Evolutionary conservation across 2,329 filamentous ascomycete species (phyloP).

Genomic region (Botrytis fabae): DNA sequence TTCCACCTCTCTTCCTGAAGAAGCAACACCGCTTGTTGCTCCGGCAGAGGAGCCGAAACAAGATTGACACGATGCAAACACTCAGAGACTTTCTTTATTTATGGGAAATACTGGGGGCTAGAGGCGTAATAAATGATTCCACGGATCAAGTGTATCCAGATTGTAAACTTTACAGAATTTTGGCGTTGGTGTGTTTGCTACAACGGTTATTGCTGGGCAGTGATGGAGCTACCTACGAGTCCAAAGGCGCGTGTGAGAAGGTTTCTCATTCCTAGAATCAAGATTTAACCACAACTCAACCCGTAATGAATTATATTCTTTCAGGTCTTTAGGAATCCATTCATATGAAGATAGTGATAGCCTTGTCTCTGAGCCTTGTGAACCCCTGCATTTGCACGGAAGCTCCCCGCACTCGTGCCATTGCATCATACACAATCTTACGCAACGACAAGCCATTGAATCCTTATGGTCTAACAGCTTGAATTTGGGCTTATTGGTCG

Average conservation of each 20-base stretch:
- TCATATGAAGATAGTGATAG: neutral
- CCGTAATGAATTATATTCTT: neutral
- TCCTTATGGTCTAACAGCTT: neutral
- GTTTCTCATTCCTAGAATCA: slow-evolving; percentile 18
- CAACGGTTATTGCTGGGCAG: neutral
- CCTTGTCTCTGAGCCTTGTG: slow-evolving; percentile 21
- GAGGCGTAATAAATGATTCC: slow-evolving; percentile 10
- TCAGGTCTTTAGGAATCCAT: neutral
- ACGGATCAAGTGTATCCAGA: slow-evolving; percentile 17
- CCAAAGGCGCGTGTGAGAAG: neutral
- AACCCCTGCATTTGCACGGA: slow-evolving; percentile 17
- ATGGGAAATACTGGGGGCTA: slow-evolving; percentile 7
- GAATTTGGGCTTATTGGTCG: neutral
- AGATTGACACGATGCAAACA: slow-evolving; percentile 22
- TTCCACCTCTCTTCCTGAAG: slow-evolving; percentile 39
- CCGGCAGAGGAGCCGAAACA: slow-evolving; percentile 26
- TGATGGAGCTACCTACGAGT: slow-evolving; percentile 10
- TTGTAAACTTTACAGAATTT: slow-evolving; percentile 10
- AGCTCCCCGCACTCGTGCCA: slow-evolving; percentile 9
- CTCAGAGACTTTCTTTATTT: neutral
- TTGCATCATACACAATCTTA: slow-evolving; percentile 21
- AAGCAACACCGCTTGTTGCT: slow-evolving; percentile 19
- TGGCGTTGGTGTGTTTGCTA: neutral
- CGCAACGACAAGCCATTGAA: slow-evolving; percentile 9
- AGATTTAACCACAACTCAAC: neutral